Evolutionary conservation across 139 green algal genomes (phyloP).

Genomic region (Coelastrella sp.): DNA sequence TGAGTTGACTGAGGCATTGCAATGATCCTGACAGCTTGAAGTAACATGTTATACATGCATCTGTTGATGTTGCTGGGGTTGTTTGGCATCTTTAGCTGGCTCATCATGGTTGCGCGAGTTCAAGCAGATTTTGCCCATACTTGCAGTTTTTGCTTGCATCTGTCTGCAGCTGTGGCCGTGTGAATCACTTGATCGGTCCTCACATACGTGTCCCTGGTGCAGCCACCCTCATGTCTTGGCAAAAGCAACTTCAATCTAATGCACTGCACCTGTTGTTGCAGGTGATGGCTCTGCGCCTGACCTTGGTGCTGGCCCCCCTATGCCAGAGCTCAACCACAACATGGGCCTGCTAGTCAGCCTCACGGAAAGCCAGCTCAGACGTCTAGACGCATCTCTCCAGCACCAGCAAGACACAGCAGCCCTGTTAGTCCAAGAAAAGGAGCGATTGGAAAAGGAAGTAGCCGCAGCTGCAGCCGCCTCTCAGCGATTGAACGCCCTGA

Average conservation of each 20-base stretch:
- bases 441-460: conserved; percentile 72
- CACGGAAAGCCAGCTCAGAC: conserved; percentile 90
- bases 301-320: conserved; percentile 66
- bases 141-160: too few species aligned
- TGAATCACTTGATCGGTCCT: too few species aligned
- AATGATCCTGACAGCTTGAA: too few species aligned
- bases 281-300: conserved; percentile 46
- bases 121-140: too few species aligned
- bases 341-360: conserved; percentile 91
- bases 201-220: too few species aligned
- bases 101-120: too few species aligned
- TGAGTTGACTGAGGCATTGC: neutral
- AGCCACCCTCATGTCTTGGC: too few species aligned
- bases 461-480: conserved; percentile 27
- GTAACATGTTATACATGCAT: too few species aligned
- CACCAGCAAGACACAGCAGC: conserved; percentile 89
- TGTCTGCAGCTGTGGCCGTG: too few species aligned
- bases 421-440: conserved; percentile 77
- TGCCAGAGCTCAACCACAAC: conserved; percentile 99
- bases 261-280: neutral
- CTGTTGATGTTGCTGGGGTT: too few species aligned
- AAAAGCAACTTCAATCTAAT: neutral
- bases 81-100: too few species aligned
- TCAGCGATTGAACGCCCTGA: conserved; percentile 1
- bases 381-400: conserved; percentile 82